Conservation (phyloP, 208 protist species). For the Porcisia hertigi region DNA sequence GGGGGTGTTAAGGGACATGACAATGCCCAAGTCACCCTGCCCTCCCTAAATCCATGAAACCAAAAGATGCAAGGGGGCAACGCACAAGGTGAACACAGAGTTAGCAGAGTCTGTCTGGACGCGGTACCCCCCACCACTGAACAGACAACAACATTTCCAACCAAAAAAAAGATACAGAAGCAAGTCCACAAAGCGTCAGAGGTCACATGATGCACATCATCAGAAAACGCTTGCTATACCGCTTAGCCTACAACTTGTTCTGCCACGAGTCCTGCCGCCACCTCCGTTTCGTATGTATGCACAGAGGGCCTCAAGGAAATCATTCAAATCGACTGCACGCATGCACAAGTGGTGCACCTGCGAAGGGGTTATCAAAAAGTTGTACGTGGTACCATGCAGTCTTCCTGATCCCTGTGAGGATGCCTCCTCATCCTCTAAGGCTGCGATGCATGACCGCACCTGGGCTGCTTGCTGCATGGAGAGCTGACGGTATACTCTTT, state of each 20-base stretch:
- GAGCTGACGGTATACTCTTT: slow-evolving; percentile 17
- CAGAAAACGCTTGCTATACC: not conserved
- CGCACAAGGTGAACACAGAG: not conserved
- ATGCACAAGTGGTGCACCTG: slow-evolving; percentile 31
- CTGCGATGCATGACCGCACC: slow-evolving; percentile 17
- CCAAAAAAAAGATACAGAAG: not conserved
- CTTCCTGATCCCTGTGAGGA: too few species aligned
- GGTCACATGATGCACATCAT: not conserved
- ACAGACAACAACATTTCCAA: too few species aligned
- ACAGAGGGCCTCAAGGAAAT: slow-evolving; percentile 11
- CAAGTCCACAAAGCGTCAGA: not conserved
- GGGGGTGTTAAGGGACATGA: not conserved
- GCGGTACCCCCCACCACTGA: too few species aligned
- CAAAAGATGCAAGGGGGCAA: too few species aligned
- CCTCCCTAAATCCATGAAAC: not conserved
- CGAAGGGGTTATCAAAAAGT: slow-evolving; percentile 19
- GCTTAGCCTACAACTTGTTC: not conserved
- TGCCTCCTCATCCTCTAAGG: slow-evolving; percentile 13
- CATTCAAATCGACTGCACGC: slow-evolving; percentile 4
- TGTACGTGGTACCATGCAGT: not conserved
- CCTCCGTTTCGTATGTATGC: slow-evolving; percentile 12
- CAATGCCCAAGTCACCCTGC: too few species aligned
- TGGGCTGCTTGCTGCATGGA: slow-evolving; percentile 8
- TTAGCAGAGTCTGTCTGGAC: too few species aligned
- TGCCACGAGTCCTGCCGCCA: not conserved